These are phyloP conservation scores for Suillus plorans DNA, from an alignment of 768 basidiomycete species.

Conservation along the genomic window DNA sequence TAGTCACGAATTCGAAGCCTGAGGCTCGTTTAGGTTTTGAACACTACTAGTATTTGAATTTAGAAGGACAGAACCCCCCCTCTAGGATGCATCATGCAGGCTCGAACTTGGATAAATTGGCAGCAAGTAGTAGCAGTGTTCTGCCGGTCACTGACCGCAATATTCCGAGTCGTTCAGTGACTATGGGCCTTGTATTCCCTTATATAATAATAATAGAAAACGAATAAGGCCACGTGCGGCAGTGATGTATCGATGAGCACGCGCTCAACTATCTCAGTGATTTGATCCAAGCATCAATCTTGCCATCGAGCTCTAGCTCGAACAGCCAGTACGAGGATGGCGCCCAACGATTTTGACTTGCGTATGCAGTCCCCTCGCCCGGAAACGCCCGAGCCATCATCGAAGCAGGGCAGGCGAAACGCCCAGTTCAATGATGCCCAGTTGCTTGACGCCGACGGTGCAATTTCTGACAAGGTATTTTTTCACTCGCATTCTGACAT, in stretches of 20 bases:
- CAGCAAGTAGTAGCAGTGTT: too few species aligned
- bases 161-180: too few species aligned
- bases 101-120: too few species aligned
- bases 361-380: conserved; percentile 49
- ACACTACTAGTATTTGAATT: too few species aligned
- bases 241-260: conserved; percentile 18
- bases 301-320: conserved; percentile 1
- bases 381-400: conserved; percentile 63
- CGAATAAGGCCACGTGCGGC: conserved; percentile 10
- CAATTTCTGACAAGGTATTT: conserved; percentile 60
- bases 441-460: conserved; percentile 71
- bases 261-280: conserved; percentile 19
- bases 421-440: conserved; percentile 42
- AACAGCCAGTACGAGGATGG: conserved; percentile 4
- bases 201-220: too few species aligned
- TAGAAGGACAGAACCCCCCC: too few species aligned
- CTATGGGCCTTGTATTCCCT: too few species aligned
- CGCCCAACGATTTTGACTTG: conserved; percentile 8
- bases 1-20: too few species aligned
- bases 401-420: conserved; percentile 59
- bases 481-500: background rate
- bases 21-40: too few species aligned
- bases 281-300: conserved; percentile 8
- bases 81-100: too few species aligned
- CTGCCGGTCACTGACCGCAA: too few species aligned